Evolutionary conservation across 225 moss, liverwort and hornwort species (phyloP).

Genomic region (Bryoerythrophyllum caledonicum): DNA sequence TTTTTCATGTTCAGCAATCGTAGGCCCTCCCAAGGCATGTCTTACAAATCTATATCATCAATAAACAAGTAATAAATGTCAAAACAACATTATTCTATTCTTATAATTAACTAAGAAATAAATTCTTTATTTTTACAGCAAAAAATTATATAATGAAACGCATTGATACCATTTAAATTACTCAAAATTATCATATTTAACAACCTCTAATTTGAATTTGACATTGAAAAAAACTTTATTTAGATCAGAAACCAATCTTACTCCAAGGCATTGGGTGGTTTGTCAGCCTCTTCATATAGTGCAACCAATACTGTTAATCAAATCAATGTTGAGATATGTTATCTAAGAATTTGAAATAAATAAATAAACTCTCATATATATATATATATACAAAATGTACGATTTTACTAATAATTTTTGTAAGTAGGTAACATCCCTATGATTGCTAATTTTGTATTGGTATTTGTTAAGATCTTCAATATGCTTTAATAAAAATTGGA

Average conservation of each 20-base stretch:
- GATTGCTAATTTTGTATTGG: too few species aligned
- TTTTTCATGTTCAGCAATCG: constrained; percentile 59
- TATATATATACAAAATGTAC: too few species aligned
- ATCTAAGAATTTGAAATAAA: fast-evolving
- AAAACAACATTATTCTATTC: fast-evolving
- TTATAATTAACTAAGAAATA: fast-evolving
- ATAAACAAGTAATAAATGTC: fast-evolving
- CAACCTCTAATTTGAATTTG: too few species aligned
- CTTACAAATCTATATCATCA: constrained; percentile 51
- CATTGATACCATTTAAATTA: too few species aligned
- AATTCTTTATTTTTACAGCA: too few species aligned
- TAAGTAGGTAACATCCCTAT: too few species aligned
- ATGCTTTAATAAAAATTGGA: too few species aligned
- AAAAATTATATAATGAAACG: too few species aligned
- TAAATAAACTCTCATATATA: neutral
- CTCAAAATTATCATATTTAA: too few species aligned
- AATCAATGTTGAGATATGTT: neutral
- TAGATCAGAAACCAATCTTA: constrained; percentile 30
- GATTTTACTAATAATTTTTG: fast-evolving
- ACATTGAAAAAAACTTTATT: neutral
- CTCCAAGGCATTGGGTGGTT: constrained; percentile 85
- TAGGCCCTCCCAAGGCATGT: constrained; percentile 78
- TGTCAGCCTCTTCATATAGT: constrained; percentile 83
- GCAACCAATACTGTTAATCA: constrained; percentile 63
- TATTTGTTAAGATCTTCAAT: too few species aligned